A percentile compares a stretch with the other conserved stretches of the same genome.
Conservation (phyloP, 2,329 filamentous ascomycete genomes). For the Cordyceps militaris region DNA sequence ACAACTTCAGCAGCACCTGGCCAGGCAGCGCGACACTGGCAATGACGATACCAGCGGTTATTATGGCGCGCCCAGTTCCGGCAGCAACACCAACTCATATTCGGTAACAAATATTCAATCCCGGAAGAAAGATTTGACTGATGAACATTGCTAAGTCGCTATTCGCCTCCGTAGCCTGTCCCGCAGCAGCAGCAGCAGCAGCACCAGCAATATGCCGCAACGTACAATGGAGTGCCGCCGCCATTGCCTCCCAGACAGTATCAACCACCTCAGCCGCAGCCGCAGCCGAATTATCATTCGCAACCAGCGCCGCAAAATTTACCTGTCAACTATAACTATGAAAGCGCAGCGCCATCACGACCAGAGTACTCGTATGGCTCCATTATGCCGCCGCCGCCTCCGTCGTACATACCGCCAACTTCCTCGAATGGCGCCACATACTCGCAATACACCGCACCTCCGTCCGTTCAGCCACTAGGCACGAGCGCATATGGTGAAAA, state of each 20-base stretch:
- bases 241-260: conserved; percentile 5
- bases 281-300: background rate
- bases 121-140: background rate
- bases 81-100: background rate
- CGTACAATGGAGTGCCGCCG: background rate
- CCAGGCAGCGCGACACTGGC: conserved; percentile 10
- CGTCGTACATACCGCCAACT: background rate
- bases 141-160: background rate
- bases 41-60: background rate
- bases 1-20: conserved; percentile 15
- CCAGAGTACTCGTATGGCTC: conserved; percentile 2
- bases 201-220: background rate
- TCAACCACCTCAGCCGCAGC: background rate
- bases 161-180: background rate
- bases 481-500: background rate
- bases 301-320: background rate
- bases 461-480: background rate
- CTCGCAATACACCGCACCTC: background rate
- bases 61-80: background rate
- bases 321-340: background rate
- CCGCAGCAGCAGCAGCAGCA: background rate
- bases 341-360: background rate
- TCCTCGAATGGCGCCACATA: background rate
- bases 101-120: background rate
- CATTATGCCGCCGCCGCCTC: conserved; percentile 4